phyloP scores from a whole-genome alignment of 2,329 filamentous ascomycete species.

The Epichloe glyceriae region DNA sequence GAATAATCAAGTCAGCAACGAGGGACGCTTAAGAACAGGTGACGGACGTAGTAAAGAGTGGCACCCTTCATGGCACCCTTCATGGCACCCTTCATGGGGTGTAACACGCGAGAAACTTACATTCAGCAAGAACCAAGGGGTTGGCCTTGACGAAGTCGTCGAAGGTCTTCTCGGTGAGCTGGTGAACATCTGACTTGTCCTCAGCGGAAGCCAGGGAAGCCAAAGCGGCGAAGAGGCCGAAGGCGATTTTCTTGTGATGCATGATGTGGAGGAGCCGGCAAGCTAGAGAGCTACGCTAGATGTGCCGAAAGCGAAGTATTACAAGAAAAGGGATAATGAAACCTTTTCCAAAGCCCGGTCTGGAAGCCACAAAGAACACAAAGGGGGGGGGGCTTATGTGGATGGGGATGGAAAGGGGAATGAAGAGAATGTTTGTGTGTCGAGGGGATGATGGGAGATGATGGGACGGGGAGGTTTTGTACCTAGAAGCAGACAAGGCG shows the following conservation, averaged over 20 bases:
- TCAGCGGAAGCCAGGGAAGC: slow-evolving; percentile 46
- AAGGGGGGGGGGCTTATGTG: slow-evolving; percentile 1
- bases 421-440: background rate
- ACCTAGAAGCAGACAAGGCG: slow-evolving; percentile 8
- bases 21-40: background rate
- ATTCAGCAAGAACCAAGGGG: slow-evolving; percentile 87
- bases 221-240: slow-evolving; percentile 41
- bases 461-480: slow-evolving; percentile 22
- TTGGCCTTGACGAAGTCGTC: slow-evolving; percentile 74
- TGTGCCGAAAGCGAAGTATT: background rate
- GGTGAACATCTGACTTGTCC: slow-evolving; percentile 60
- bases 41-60: background rate
- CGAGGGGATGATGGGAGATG: slow-evolving; percentile 10
- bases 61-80: too few species aligned
- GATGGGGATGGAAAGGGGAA: slow-evolving; percentile 9
- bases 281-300: background rate
- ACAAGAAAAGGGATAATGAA: background rate
- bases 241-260: slow-evolving; percentile 37
- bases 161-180: slow-evolving; percentile 79
- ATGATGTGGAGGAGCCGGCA: slow-evolving; percentile 21
- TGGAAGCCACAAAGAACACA: slow-evolving; percentile 4
- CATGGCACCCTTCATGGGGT: too few species aligned
- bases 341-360: background rate
- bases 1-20: slow-evolving; percentile 21
- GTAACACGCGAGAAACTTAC: slow-evolving; percentile 39